A percentile compares a stretch with the other conserved stretches of the same genome.
Conservation (phyloP, 495 filamentous ascomycete genomes). For the Penicillium antarcticum region DNA sequence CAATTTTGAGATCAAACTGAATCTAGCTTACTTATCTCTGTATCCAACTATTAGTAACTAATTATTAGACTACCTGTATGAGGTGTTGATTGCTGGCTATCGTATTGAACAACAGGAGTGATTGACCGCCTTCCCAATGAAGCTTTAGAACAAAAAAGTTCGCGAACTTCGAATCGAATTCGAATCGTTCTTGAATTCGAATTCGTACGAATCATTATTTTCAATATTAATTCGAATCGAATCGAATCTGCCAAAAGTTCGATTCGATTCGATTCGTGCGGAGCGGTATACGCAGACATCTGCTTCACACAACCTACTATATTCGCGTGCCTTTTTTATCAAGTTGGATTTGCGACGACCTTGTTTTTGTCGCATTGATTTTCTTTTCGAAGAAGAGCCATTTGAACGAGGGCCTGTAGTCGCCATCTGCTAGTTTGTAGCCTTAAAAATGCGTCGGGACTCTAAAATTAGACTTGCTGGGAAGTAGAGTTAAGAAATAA, state of each 20-base stretch:
- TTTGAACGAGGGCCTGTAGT: neutral
- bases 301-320: constrained; percentile 1
- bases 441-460: neutral
- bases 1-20: too few relatives aligned
- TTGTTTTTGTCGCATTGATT: constrained; percentile 4
- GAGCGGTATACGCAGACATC: constrained; percentile 6
- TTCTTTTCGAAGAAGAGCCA: constrained; percentile 5
- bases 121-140: too few relatives aligned
- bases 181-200: too few relatives aligned
- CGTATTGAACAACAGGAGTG: too few relatives aligned
- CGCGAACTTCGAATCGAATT: too few relatives aligned
- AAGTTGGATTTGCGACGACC: constrained; percentile 2
- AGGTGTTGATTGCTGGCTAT: too few relatives aligned
- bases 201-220: too few relatives aligned
- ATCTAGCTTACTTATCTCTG: too few relatives aligned
- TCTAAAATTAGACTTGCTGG: neutral
- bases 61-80: too few relatives aligned
- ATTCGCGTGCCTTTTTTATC: constrained; percentile 4
- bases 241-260: constrained; percentile 1
- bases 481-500: constrained; percentile 4
- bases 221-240: neutral
- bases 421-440: neutral
- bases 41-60: too few relatives aligned
- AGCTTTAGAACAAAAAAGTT: too few relatives aligned
- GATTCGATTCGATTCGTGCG: constrained; percentile 1